Conservation (phyloP, 1,284 basidiomycete species). For the Ceratobasidium sp. region DNA sequence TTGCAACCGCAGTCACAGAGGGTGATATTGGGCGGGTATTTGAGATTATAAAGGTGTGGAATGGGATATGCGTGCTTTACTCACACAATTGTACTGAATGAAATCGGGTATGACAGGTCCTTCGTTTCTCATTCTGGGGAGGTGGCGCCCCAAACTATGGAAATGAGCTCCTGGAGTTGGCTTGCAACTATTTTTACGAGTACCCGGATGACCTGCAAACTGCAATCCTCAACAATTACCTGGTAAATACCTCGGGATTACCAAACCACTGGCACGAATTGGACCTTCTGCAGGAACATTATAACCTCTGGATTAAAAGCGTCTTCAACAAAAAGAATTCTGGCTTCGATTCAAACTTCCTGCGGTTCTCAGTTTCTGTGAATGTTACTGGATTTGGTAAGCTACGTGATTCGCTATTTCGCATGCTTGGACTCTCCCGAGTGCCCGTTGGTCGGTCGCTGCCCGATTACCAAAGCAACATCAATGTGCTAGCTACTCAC, state of each 20-base stretch:
- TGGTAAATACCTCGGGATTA: slow-evolving; percentile 51
- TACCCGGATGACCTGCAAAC: slow-evolving; percentile 39
- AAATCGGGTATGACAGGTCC: slow-evolving; percentile 41
- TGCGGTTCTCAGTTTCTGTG: not conserved
- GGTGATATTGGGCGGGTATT: slow-evolving; percentile 51
- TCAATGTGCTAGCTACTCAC: slow-evolving; percentile 4
- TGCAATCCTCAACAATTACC: slow-evolving; percentile 51
- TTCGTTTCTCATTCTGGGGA: slow-evolving; percentile 44
- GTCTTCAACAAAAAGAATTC: slow-evolving; percentile 16
- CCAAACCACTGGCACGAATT: slow-evolving; percentile 48
- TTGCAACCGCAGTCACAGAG: slow-evolving; percentile 49
- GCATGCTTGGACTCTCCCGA: not conserved
- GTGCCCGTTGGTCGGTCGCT: not conserved
- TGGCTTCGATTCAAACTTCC: not conserved
- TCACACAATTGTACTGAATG: not conserved
- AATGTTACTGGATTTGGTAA: not conserved
- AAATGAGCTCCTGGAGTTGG: slow-evolving; percentile 44
- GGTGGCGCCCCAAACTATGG: slow-evolving; percentile 46
- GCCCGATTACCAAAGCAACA: not conserved
- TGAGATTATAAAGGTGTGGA: slow-evolving; percentile 49
- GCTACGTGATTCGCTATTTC: not conserved
- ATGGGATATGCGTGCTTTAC: slow-evolving; percentile 45
- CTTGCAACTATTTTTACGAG: slow-evolving; percentile 44
- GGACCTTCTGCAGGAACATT: slow-evolving; percentile 55
- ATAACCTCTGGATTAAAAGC: slow-evolving; percentile 52